Evolutionary conservation across 805 yeast species (phyloP).

Genomic region (Ogataea minuta): DNA sequence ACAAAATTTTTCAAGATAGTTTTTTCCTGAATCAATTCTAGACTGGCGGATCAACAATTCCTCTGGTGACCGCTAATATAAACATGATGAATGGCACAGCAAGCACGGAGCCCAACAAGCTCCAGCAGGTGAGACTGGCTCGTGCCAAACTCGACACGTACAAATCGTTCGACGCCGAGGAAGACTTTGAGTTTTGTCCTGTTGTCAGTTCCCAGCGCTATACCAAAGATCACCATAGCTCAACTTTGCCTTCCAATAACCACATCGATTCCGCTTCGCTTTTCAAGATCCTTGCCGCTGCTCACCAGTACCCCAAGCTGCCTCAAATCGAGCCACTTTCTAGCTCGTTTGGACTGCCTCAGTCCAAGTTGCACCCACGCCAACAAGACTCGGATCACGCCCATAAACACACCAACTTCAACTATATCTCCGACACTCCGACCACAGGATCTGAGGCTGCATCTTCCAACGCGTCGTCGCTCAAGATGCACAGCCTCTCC

Average conservation of each 20-base stretch:
- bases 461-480: constrained; percentile 15
- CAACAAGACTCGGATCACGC: constrained; percentile 13
- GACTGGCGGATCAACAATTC: constrained; percentile 7
- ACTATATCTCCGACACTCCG: constrained; percentile 24
- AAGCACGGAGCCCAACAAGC: constrained; percentile 7
- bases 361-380: background rate
- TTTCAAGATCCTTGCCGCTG: constrained; percentile 22
- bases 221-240: constrained; percentile 4
- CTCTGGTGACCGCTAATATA: background rate
- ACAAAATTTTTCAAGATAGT: constrained; percentile 10
- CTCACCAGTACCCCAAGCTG: constrained; percentile 13
- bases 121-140: constrained; percentile 31
- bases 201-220: constrained; percentile 15
- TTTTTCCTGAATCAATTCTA: background rate
- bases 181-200: constrained; percentile 72
- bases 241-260: constrained; percentile 8
- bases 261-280: constrained; percentile 20
- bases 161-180: constrained; percentile 68
- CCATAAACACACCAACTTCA: constrained; percentile 15
- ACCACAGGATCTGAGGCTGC: constrained; percentile 19
- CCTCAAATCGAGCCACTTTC: constrained; percentile 10
- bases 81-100: constrained; percentile 12
- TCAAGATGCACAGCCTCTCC: constrained; percentile 8
- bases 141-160: constrained; percentile 56
- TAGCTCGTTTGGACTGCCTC: constrained; percentile 4